Base-by-base conservation (phyloP, 257 asterid genomes). In the Fraxinus cuspidata region DNA sequence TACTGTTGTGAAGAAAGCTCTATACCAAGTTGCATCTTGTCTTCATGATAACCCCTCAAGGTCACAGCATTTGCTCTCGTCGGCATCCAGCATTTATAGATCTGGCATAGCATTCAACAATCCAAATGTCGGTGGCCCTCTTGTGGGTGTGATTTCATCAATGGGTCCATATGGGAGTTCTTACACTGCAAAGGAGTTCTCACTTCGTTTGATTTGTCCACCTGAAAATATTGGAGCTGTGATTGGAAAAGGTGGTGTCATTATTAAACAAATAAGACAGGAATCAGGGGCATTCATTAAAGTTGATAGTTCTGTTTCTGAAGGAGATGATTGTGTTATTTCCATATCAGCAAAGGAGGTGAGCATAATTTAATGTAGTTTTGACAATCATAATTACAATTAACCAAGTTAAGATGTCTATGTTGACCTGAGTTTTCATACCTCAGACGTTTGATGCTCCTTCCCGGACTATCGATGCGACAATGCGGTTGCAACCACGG, bases 331-430 rank as follows among this genome's bases (percentile, higher is more conserved):
- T 72, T 94, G 97, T 81, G 81, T 94, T 53, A 87, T 94, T 80
- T 83, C 91, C 15, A 87, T 94, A 73, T 91, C 92, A 58, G 84
- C 98, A 2, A 90, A 88, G 83, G 98, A 94, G 97, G 98, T 92
- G 81, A 80, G 82, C 63, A 64, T 56, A 21, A 21, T 44, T 67
- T 44, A 42, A 67, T 49, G 1, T 75, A 69, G 23, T 21, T 70
- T 23, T 72, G 53, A 49, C 42, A 40, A 19, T 67, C 27, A 4
- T 79, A 68, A 31, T 42, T 73, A 18, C 31, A 38, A 32, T 49
- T 28, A 77, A 77, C 9, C 6, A 3, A 40, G 60, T 72, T 37
- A 7, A 58, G 25, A 47, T 74, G 3, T 18, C 18, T 40, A 53
- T 72, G 76, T 79, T 85, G 32, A 77, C 70, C 35, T 64, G n/a